Evolutionary conservation across 345 rosid species (phyloP).

Genomic region (Cardamine chenopodiifolia): DNA sequence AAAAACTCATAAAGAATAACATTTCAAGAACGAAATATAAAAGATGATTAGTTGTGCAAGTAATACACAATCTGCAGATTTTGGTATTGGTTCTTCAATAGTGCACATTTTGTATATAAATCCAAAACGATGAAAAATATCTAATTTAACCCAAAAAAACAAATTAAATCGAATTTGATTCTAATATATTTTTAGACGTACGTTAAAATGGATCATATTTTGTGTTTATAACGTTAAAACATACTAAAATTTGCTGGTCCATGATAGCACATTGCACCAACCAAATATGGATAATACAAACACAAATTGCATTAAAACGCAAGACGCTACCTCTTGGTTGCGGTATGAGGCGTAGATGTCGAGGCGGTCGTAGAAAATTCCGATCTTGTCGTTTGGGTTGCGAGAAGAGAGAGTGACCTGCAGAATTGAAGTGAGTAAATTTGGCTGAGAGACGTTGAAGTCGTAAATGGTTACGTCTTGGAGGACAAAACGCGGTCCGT

Average conservation of each 20-base stretch:
- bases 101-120: neutral
- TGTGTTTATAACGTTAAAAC: conserved; percentile 1
- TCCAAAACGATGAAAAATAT: neutral
- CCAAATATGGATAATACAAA: neutral
- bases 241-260: neutral
- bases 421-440: conserved; percentile 48
- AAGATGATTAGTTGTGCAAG: conserved; percentile 1
- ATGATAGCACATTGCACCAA: conserved; percentile 1
- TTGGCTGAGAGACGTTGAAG: conserved; percentile 58
- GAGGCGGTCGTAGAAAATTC: conserved; percentile 59
- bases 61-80: neutral
- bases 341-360: conserved; percentile 65
- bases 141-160: neutral
- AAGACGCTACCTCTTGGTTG: conserved; percentile 63
- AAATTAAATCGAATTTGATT: neutral
- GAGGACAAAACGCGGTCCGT: conserved; percentile 66
- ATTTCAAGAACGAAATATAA: neutral
- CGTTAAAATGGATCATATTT: neutral
- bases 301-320: neutral
- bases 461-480: conserved; percentile 64
- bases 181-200: neutral
- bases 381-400: conserved; percentile 67
- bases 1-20: neutral
- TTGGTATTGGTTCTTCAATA: neutral
- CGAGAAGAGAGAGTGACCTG: conserved; percentile 67